A percentile compares a stretch with the other conserved stretches of the same genome.
Evolutionary conservation across 768 basidiomycete genomes (phyloP).

Genomic region (Hygrophoropsis aurantiaca): DNA sequence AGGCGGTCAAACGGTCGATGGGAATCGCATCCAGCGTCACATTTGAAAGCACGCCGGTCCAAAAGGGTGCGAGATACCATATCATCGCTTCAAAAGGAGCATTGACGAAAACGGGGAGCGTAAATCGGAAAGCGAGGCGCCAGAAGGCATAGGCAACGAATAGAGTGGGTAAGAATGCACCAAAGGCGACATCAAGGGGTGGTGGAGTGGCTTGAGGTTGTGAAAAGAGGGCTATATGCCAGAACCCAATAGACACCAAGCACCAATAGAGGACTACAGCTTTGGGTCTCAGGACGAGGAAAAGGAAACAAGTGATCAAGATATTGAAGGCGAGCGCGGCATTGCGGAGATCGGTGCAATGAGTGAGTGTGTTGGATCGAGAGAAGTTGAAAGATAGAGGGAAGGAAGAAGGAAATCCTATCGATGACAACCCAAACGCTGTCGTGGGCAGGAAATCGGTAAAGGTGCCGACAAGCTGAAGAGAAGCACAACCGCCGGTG

Average conservation of each 20-base stretch:
- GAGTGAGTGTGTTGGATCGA: slow-evolving; percentile 45
- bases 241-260: slow-evolving; percentile 81
- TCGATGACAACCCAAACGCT: slow-evolving; percentile 63
- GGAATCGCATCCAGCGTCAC: slow-evolving; percentile 72
- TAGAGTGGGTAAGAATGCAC: slow-evolving; percentile 72
- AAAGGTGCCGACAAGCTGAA: slow-evolving; percentile 71
- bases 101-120: slow-evolving; percentile 64
- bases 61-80: slow-evolving; percentile 75
- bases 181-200: slow-evolving; percentile 68
- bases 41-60: slow-evolving; percentile 77
- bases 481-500: slow-evolving; percentile 74
- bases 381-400: slow-evolving; percentile 67
- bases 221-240: slow-evolving; percentile 81
- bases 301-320: slow-evolving; percentile 62
- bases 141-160: slow-evolving; percentile 82
- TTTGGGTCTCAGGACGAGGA: slow-evolving; percentile 70
- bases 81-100: slow-evolving; percentile 72
- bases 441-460: slow-evolving; percentile 61
- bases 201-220: slow-evolving; percentile 70
- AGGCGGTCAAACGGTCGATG: slow-evolving; percentile 69
- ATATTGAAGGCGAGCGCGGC: slow-evolving; percentile 74
- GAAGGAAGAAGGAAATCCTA: slow-evolving; percentile 74
- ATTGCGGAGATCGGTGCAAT: slow-evolving; percentile 72
- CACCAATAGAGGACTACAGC: slow-evolving; percentile 72
- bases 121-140: slow-evolving; percentile 73